Conservation (phyloP, 2,329 filamentous ascomycete genomes). For the Teratosphaeria pseudoeucalypti region DNA sequence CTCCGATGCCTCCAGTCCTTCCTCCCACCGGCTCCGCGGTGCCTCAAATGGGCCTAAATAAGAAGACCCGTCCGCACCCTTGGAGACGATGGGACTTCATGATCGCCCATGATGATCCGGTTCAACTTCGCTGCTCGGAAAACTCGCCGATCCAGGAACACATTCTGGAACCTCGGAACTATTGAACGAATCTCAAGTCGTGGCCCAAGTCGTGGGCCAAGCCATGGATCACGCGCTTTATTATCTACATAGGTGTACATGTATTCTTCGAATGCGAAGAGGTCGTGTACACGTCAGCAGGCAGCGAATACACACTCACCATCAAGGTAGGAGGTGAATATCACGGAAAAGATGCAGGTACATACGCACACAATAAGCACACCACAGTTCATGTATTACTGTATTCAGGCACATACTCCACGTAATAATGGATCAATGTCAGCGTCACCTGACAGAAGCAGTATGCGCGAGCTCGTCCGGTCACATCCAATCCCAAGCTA, state of each 20-base stretch:
- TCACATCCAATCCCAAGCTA: background rate
- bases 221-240: background rate
- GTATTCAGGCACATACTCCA: background rate
- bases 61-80: too few relatives aligned
- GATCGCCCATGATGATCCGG: background rate
- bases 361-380: background rate
- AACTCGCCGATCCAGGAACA: background rate
- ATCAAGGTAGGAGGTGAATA: background rate
- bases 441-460: background rate
- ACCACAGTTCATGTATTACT: background rate
- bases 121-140: background rate
- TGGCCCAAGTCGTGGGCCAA: too few relatives aligned
- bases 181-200: too few relatives aligned
- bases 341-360: background rate
- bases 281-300: background rate
- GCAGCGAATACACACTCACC: background rate
- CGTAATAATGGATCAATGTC: background rate
- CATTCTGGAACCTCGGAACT: background rate
- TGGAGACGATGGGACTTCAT: background rate
- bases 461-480: background rate
- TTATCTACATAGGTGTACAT: background rate
- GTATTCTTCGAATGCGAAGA: background rate
- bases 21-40: too few relatives aligned
- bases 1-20: background rate
- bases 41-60: too few relatives aligned